Conservation (phyloP, 345 rosid species). For the Mercurialis annua region DNA sequence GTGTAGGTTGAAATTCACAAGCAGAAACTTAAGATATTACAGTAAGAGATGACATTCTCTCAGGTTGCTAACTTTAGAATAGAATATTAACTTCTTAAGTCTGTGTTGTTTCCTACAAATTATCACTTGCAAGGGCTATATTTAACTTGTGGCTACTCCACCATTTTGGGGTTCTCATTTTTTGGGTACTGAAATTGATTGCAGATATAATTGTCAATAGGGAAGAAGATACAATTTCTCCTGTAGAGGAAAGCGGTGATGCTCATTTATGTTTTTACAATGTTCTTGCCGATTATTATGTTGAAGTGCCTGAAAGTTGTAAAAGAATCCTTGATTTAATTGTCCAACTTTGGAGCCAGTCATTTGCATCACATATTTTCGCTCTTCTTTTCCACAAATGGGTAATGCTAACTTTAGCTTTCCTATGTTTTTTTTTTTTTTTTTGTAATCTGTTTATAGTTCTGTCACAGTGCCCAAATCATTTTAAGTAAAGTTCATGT, state of each 20-base stretch:
- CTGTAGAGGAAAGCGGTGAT: conserved; percentile 39
- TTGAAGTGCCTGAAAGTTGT: conserved; percentile 59
- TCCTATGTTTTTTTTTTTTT: neutral
- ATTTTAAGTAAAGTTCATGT: neutral
- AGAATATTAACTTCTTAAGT: neutral
- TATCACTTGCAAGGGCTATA: neutral
- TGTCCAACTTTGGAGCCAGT: conserved; percentile 97
- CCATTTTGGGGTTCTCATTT: neutral
- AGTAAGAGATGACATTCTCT: too few relatives aligned
- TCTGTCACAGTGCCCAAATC: neutral
- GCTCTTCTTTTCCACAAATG: conserved; percentile 89
- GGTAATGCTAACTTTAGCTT: conserved; percentile 43
- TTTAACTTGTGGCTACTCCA: neutral
- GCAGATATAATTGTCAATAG: conserved; percentile 71
- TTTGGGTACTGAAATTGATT: conserved; percentile 37
- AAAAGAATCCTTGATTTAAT: conserved; percentile 75
- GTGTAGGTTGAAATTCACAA: neutral
- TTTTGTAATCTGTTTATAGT: neutral
- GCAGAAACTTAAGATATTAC: too few relatives aligned
- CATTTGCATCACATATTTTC: conserved; percentile 86
- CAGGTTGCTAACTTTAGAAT: too few relatives aligned
- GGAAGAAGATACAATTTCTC: conserved; percentile 58
- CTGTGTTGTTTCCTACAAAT: too few relatives aligned
- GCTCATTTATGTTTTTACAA: conserved; percentile 74
- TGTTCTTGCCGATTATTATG: conserved; percentile 89